Evolutionary conservation across 805 yeast species (phyloP).

Genomic region (Starmerella powellii): DNA sequence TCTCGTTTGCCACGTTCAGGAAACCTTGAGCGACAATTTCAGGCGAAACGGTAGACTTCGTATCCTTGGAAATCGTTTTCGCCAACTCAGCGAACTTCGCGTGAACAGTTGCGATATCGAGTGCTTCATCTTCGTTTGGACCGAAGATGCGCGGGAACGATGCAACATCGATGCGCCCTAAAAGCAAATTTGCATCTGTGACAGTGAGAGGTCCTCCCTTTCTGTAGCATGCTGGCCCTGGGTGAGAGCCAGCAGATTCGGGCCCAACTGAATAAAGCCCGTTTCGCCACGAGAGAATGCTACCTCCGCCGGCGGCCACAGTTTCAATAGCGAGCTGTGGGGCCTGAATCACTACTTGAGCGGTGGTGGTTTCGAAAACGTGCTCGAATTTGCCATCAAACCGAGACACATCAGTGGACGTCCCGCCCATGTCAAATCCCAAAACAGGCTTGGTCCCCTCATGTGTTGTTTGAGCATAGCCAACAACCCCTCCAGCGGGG

Average conservation of each 20-base stretch:
- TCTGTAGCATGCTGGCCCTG: slow-evolving; percentile 80
- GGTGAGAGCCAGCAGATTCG: slow-evolving; percentile 76
- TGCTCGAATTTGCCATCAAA: slow-evolving; percentile 60
- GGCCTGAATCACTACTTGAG: slow-evolving; percentile 71
- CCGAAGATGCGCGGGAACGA: slow-evolving; percentile 76
- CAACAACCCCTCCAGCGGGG: slow-evolving; percentile 97
- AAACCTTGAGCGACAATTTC: slow-evolving; percentile 73
- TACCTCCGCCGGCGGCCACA: slow-evolving; percentile 80
- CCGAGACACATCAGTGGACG: slow-evolving; percentile 75
- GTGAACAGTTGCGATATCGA: slow-evolving; percentile 45
- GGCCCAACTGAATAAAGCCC: slow-evolving; percentile 77
- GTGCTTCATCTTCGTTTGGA: slow-evolving; percentile 58
- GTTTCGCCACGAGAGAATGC: slow-evolving; percentile 52
- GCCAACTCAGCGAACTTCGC: slow-evolving; percentile 45
- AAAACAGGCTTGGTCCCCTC: slow-evolving; percentile 40
- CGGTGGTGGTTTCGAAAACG: slow-evolving; percentile 71
- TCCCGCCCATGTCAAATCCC: slow-evolving; percentile 88
- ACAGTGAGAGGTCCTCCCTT: slow-evolving; percentile 76
- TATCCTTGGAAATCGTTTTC: slow-evolving; percentile 42
- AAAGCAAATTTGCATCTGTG: slow-evolving; percentile 68
- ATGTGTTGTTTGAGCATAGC: slow-evolving; percentile 74
- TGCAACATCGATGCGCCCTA: slow-evolving; percentile 63
- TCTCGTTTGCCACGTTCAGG: slow-evolving; percentile 68
- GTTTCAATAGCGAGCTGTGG: slow-evolving; percentile 76
- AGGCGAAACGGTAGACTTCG: slow-evolving; percentile 36